Conservation (phyloP, 495 filamentous ascomycete genomes). For the Cladorrhinum samala region DNA sequence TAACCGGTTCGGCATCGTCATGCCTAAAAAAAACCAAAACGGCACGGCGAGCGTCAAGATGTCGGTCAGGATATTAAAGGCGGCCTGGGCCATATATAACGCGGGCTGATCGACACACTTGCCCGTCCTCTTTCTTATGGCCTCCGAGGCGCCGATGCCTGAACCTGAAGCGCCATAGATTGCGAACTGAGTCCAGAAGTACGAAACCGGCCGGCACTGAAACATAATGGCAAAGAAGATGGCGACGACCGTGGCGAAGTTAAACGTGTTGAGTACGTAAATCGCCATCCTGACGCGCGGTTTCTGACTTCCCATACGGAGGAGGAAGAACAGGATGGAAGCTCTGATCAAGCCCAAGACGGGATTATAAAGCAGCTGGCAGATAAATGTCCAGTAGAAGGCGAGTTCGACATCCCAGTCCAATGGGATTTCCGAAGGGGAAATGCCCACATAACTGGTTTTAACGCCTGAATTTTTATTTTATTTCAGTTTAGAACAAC, state of each 20-base stretch:
- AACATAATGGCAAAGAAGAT: constrained; percentile 16
- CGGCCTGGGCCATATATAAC: constrained; percentile 18
- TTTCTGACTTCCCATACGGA: constrained; percentile 3
- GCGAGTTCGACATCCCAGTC: background rate
- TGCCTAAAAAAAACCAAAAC: constrained; percentile 4
- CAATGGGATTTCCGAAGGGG: background rate
- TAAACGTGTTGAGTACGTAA: constrained; percentile 3
- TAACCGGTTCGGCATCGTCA: constrained; percentile 13
- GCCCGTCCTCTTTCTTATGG: background rate
- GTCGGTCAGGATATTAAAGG: constrained; percentile 18
- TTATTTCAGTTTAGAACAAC: background rate
- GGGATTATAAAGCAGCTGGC: constrained; percentile 8
- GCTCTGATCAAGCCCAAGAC: constrained; percentile 2
- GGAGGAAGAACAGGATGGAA: constrained; percentile 9
- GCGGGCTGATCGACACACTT: constrained; percentile 15
- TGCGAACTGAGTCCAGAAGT: constrained; percentile 19
- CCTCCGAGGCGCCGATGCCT: background rate
- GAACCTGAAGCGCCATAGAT: no score
- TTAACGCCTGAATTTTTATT: constrained; percentile 2
- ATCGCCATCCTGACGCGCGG: background rate
- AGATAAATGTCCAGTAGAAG: background rate
- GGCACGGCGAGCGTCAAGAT: constrained; percentile 18
- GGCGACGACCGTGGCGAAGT: background rate
- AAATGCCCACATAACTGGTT: constrained; percentile 8
- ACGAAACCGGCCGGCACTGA: constrained; percentile 17